phyloP scores from a whole-genome alignment of 345 rosid genomes.

The Corchorus olitorius region DNA sequence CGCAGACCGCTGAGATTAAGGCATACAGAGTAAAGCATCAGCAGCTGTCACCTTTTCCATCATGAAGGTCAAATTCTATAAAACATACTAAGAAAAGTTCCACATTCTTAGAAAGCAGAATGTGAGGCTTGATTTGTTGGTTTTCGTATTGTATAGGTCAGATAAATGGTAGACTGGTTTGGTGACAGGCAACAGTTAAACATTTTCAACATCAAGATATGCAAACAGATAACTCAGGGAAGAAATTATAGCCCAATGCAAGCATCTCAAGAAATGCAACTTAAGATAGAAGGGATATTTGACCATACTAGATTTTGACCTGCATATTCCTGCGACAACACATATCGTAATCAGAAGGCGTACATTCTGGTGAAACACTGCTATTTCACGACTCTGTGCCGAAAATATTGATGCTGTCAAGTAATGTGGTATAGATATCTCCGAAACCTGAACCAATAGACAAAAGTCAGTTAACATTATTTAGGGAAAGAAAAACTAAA shows the following conservation, averaged over 20 bases:
- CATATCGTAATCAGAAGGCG: slow-evolving; percentile 69
- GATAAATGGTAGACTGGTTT: not conserved
- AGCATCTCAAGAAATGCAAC: slow-evolving; percentile 16
- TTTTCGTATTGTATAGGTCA: not conserved
- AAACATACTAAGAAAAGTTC: not conserved
- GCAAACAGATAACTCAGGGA: not conserved
- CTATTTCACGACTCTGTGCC: slow-evolving; percentile 70
- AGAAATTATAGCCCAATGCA: not conserved
- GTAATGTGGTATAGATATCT: slow-evolving; percentile 84
- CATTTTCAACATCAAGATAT: not conserved
- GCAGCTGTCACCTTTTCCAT: slow-evolving; percentile 26
- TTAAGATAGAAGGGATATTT: slow-evolving; percentile 44
- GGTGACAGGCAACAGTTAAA: slow-evolving; percentile 4
- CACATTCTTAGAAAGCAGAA: slow-evolving; percentile 8
- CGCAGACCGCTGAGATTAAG: slow-evolving; percentile 74
- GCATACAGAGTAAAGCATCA: slow-evolving; percentile 36
- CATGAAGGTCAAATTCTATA: slow-evolving; percentile 21
- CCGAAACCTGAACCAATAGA: slow-evolving; percentile 71
- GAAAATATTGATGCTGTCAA: slow-evolving; percentile 94
- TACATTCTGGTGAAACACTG: slow-evolving; percentile 74
- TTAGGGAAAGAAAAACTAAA: not conserved
- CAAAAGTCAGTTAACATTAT: slow-evolving; percentile 12
- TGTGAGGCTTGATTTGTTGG: not conserved
- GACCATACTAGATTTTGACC: slow-evolving; percentile 90
- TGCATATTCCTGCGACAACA: slow-evolving; percentile 85